A percentile compares a stretch with the other conserved stretches of the same genome.
Conservation (phyloP, 306 rosid genomes). For the Trifolium subterraneum region DNA sequence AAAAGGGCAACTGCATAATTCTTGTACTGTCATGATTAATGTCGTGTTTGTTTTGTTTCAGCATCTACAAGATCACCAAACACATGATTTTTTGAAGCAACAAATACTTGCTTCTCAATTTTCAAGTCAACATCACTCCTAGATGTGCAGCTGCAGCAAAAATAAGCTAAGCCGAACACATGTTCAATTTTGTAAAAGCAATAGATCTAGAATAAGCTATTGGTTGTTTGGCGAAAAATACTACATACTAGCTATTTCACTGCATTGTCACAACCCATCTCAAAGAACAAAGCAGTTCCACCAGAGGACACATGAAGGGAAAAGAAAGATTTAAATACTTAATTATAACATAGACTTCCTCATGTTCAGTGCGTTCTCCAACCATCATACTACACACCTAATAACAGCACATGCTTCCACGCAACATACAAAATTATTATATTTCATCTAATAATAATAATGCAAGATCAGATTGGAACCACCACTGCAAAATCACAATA, state of each 20-base stretch:
- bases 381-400: conserved; percentile 14
- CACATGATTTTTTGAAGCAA: too few relatives aligned
- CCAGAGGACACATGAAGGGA: conserved; percentile 5
- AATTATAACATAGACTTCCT: neutral
- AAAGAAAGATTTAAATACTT: conserved; percentile 13
- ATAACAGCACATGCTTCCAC: conserved; percentile 20
- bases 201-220: neutral
- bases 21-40: neutral
- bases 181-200: too few relatives aligned
- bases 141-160: too few relatives aligned
- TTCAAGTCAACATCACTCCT: too few relatives aligned
- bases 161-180: too few relatives aligned
- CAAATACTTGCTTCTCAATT: too few relatives aligned
- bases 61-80: too few relatives aligned
- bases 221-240: neutral
- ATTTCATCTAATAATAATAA: neutral
- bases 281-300: conserved; percentile 9
- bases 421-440: conserved; percentile 13
- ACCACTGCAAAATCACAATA: conserved; percentile 17
- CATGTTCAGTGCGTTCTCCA: conserved; percentile 9
- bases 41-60: too few relatives aligned
- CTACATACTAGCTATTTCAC: neutral
- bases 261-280: conserved; percentile 22
- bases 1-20: neutral
- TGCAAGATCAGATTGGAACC: conserved; percentile 4